Evolutionary conservation across 257 asterid genomes (phyloP), one percentile per base, ranked within the genome.

Genomic region (Petunia axillaris): DNA sequence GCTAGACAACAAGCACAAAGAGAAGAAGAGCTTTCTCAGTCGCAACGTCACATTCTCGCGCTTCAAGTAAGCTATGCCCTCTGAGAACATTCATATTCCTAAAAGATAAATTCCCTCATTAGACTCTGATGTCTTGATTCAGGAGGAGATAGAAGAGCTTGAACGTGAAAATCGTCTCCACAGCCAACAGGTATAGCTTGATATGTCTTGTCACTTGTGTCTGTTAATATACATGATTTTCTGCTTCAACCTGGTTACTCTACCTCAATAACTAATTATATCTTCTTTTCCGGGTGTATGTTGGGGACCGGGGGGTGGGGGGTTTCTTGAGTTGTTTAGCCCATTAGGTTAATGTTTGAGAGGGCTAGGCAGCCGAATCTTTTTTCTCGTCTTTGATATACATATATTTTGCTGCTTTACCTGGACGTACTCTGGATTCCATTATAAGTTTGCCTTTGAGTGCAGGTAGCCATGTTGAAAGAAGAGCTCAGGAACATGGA

Each of bases 1-100:
- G 99, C 98, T 53, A 93, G 99, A 82, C 99, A 96, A 83, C 99
- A 96, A 88, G 99, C 99, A 80, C 99, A 96, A 86, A 87, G 99
- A 88, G 99, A 96, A 86, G 99, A 96, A 83, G 99, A 96, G 91
- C 99, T 96, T 83, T 84, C 95, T 76, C 99, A 96, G 75, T 92
- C 98, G 2, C 99, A 96, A 83, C 90, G 98, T 62, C 98, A 96
- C 86, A 96, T 96, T 89, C 97, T 96, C 81, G 99, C 94, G 67
- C 95, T 96, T 84, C 99, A 96, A 85, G 97, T 88, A 89, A 78
- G 92, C 80, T 80, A 37, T 86, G 5, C 54, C 7, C 77, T 68
- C 83, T 64, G 55, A 82, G 70, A 79, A 62, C 63, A 54, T 50
- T 78, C 65, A 66, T 81, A 25, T 67, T 40, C 82, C 41, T 46